Evolutionary conservation across 2,329 filamentous ascomycete genomes (phyloP).

Genomic region (Aspergillus sp.): DNA sequence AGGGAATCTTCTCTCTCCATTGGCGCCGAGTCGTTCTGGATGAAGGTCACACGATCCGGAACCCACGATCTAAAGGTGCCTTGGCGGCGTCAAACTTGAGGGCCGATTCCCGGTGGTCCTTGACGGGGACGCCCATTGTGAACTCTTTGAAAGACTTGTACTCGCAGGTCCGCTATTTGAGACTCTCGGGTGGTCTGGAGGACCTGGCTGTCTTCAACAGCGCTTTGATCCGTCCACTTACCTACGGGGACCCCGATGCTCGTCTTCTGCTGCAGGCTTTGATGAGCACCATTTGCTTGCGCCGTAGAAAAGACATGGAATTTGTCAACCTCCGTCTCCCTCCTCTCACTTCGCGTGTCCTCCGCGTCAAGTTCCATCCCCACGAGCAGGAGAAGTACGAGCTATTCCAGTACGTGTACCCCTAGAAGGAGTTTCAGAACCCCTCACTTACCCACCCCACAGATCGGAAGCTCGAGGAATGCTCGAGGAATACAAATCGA

Average conservation of each 20-base stretch:
- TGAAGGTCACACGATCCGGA: slow-evolving; percentile 80
- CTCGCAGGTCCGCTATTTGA: slow-evolving; percentile 74
- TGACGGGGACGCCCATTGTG: slow-evolving; percentile 80
- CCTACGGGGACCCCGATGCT: slow-evolving; percentile 55
- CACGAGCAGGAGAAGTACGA: slow-evolving; percentile 79
- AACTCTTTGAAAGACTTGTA: slow-evolving; percentile 81
- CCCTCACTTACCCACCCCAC: slow-evolving; percentile 20
- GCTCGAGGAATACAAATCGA: slow-evolving; percentile 59
- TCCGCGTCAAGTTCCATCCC: slow-evolving; percentile 69
- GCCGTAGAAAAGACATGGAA: slow-evolving; percentile 82
- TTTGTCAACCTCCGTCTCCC: slow-evolving; percentile 82
- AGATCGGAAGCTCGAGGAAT: slow-evolving; percentile 73
- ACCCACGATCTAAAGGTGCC: slow-evolving; percentile 70
- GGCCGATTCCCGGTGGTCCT: slow-evolving; percentile 73
- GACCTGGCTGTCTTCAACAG: slow-evolving; percentile 71
- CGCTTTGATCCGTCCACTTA: slow-evolving; percentile 68
- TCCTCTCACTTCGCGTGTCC: slow-evolving; percentile 72
- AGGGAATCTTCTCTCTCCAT: slow-evolving; percentile 60
- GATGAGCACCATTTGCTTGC: slow-evolving; percentile 77
- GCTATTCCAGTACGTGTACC: slow-evolving; percentile 59
- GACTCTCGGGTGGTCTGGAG: slow-evolving; percentile 73
- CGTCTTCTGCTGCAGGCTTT: slow-evolving; percentile 69
- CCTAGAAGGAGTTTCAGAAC: not conserved
- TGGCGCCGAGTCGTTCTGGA: slow-evolving; percentile 82
- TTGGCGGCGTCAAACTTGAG: slow-evolving; percentile 65